Percentiles rank a stretch among this genome's conserved stretches.
Conservation (phyloP, 2,329 filamentous ascomycete species). For the Emmonsia crescens region DNA sequence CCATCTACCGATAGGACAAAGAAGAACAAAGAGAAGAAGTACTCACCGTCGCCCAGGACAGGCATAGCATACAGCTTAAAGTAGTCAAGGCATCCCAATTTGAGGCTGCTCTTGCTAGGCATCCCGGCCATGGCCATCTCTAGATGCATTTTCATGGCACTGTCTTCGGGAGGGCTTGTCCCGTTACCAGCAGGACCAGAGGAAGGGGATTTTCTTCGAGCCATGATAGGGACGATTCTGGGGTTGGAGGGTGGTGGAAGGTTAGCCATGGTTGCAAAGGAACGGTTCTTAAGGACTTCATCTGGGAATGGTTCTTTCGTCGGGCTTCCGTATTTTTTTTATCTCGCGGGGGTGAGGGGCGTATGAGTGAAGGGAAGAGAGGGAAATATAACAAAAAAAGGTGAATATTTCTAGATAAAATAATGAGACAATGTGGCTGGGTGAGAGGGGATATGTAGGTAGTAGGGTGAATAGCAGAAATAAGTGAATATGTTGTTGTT, state of each 20-base stretch:
- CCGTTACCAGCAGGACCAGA: slow-evolving; percentile 13
- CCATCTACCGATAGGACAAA: not conserved
- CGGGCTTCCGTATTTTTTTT: not conserved
- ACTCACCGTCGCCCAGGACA: slow-evolving; percentile 54
- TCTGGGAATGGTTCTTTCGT: slow-evolving; percentile 9
- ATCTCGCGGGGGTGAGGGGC: slow-evolving; percentile 4
- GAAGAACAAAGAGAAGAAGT: slow-evolving; percentile 13
- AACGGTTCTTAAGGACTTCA: slow-evolving; percentile 22
- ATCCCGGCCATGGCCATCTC: slow-evolving; percentile 10
- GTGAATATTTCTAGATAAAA: not conserved
- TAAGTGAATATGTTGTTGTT: not conserved
- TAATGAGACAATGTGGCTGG: not conserved
- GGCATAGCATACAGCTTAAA: slow-evolving; percentile 49
- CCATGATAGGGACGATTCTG: slow-evolving; percentile 35
- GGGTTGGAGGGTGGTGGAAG: slow-evolving; percentile 22
- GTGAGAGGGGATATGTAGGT: not conserved
- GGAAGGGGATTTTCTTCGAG: slow-evolving; percentile 15
- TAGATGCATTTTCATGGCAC: slow-evolving; percentile 11
- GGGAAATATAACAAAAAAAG: not conserved
- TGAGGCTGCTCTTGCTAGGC: slow-evolving; percentile 12
- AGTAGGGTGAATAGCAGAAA: not conserved
- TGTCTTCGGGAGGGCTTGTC: slow-evolving; percentile 7
- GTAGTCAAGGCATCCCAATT: slow-evolving; percentile 39
- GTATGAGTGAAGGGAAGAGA: not conserved
- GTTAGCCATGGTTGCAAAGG: slow-evolving; percentile 29